These are phyloP conservation scores for Poa pratensis DNA, from an alignment of 176 grass and related monocot species.

Conservation along the genomic window DNA sequence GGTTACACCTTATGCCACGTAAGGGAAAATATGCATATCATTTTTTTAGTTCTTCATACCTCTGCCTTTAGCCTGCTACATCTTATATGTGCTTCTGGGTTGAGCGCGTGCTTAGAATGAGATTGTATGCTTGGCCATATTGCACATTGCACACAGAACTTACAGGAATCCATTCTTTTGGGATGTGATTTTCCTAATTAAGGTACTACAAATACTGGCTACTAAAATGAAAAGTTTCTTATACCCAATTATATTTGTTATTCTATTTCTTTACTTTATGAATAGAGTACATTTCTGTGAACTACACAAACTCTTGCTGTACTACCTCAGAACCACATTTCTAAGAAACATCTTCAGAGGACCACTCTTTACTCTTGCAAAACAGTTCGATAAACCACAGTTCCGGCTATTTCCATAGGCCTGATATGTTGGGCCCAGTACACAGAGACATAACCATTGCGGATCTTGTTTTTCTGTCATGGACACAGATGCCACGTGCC, in stretches of 20 bases:
- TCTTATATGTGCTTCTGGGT: not conserved
- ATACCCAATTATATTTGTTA: slow-evolving; percentile 1
- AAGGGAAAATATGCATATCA: slow-evolving; percentile 20
- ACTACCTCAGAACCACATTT: slow-evolving; percentile 9
- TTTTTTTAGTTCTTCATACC: not conserved
- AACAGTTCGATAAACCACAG: not conserved
- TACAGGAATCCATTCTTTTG: not conserved
- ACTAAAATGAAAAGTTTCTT: slow-evolving; percentile 17
- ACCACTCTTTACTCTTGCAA: slow-evolving; percentile 20
- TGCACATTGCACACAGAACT: slow-evolving; percentile 11
- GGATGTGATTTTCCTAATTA: slow-evolving; percentile 11
- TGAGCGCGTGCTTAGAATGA: not conserved
- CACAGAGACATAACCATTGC: slow-evolving; percentile 17
- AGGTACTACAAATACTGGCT: not conserved
- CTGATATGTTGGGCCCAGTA: slow-evolving; percentile 16
- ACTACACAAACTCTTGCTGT: slow-evolving; percentile 4
- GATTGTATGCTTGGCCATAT: slow-evolving; percentile 8
- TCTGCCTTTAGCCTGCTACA: slow-evolving; percentile 7
- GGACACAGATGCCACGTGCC: slow-evolving; percentile 14
- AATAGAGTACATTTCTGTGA: not conserved
- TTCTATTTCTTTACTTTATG: slow-evolving; percentile 22
- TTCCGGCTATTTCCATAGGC: not conserved
- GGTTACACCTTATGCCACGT: slow-evolving; percentile 11
- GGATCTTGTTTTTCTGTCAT: not conserved
- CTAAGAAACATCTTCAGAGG: not conserved